phyloP scores from a whole-genome alignment of 208 protist genomes.

The Vickermania ingenoplastis region DNA sequence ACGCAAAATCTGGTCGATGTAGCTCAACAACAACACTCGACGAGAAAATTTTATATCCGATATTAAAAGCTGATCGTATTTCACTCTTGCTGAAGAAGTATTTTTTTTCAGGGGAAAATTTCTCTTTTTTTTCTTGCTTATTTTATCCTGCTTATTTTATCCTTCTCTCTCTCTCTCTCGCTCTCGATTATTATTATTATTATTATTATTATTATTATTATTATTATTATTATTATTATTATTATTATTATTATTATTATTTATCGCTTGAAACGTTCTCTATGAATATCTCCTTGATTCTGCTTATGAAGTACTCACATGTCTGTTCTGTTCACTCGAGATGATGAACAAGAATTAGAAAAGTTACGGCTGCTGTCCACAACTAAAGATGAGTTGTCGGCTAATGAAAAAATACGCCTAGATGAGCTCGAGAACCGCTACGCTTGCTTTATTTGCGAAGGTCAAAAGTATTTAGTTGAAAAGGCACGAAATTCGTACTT shows the following conservation, averaged over 20 bases:
- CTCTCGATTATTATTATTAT: not conserved
- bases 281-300: no score
- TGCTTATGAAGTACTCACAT: no score
- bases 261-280: no score
- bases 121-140: not conserved
- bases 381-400: not conserved
- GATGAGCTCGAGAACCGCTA: not conserved
- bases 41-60: no score
- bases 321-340: not conserved
- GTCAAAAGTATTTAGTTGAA: not conserved
- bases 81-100: no score
- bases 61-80: no score
- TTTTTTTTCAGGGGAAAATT: not conserved
- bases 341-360: not conserved
- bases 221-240: no score
- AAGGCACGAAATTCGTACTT: not conserved
- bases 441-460: not conserved
- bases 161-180: not conserved
- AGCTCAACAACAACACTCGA: no score
- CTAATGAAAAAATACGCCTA: not conserved
- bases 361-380: not conserved
- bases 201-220: not conserved
- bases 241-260: no score
- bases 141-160: no score
- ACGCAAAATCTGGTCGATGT: no score